A percentile compares a stretch with the other conserved stretches of the same genome.
Evolutionary conservation across 2,329 filamentous ascomycete genomes (phyloP).

Genomic region (Calonectria pseudoreteaudii): DNA sequence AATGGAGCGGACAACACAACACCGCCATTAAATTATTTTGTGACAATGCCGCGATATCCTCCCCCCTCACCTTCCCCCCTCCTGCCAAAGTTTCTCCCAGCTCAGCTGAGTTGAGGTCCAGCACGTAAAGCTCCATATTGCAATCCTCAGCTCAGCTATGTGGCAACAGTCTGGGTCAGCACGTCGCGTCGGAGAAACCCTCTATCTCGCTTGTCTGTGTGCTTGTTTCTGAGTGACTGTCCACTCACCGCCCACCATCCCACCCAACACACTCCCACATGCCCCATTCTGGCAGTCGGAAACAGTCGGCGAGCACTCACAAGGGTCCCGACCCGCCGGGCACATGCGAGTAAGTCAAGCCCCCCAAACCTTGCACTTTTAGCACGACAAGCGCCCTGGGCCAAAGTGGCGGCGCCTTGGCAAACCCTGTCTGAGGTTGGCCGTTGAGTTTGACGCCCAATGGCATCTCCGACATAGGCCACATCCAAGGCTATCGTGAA

Average conservation of each 20-base stretch:
- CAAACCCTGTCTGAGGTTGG: constrained; percentile 4
- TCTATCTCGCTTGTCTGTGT: not conserved
- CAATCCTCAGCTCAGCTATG: constrained; percentile 8
- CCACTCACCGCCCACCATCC: constrained; percentile 1
- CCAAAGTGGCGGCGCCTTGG: not conserved
- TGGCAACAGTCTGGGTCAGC: constrained; percentile 4
- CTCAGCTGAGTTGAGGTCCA: not conserved
- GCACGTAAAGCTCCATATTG: constrained; percentile 1
- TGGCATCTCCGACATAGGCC: constrained; percentile 10
- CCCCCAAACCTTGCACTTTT: not conserved
- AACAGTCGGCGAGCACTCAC: not conserved
- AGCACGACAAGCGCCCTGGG: not conserved
- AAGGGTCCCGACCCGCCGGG: constrained; percentile 1
- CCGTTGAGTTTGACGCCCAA: constrained; percentile 22
- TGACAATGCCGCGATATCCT: not conserved
- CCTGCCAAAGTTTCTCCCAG: not conserved
- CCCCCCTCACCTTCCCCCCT: not conserved
- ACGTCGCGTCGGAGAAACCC: not conserved
- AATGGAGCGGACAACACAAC: not conserved
- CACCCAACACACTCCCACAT: constrained; percentile 8
- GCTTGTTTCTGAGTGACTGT: not conserved
- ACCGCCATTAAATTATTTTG: not conserved
- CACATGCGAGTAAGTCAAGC: constrained; percentile 9
- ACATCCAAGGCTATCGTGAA: not conserved
- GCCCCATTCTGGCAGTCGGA: not conserved